Evolutionary conservation across 2,329 filamentous ascomycete genomes (phyloP).

Genomic region (Pseudogymnoascus sp.): DNA sequence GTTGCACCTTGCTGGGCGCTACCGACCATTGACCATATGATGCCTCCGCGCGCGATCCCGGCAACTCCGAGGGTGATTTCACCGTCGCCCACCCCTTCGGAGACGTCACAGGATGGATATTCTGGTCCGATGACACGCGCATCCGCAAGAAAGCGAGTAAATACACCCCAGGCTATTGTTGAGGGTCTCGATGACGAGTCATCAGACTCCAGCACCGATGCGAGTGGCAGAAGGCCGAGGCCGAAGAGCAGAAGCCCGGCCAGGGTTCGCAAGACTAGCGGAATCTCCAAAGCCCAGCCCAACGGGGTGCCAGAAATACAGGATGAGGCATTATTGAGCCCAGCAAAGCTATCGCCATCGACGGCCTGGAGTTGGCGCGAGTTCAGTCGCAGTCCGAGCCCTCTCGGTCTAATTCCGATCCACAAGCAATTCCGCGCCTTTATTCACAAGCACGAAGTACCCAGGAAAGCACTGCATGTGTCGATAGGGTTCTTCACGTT

Average conservation of each 20-base stretch:
- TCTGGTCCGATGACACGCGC: slow-evolving; percentile 72
- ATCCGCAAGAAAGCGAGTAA: slow-evolving; percentile 52
- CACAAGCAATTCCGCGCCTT: slow-evolving; percentile 86
- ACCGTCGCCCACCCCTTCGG: slow-evolving; percentile 70
- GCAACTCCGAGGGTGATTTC: slow-evolving; percentile 82
- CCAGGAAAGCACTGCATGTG: slow-evolving; percentile 85
- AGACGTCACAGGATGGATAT: slow-evolving; percentile 52
- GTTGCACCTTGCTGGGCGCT: slow-evolving; percentile 49
- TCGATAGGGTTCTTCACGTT: slow-evolving; percentile 94
- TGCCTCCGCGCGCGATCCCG: slow-evolving; percentile 49
- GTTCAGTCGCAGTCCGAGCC: slow-evolving; percentile 84
- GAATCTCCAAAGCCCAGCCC: slow-evolving; percentile 45
- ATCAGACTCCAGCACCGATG: slow-evolving; percentile 21
- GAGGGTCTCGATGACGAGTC: slow-evolving; percentile 46
- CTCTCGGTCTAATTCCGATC: slow-evolving; percentile 88
- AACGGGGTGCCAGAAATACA: slow-evolving; percentile 20
- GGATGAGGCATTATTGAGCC: neutral
- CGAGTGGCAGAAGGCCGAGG: slow-evolving; percentile 22
- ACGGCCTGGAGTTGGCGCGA: slow-evolving; percentile 72
- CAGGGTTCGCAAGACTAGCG: slow-evolving; percentile 41
- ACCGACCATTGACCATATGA: slow-evolving; percentile 45
- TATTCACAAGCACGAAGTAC: slow-evolving; percentile 94
- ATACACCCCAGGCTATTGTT: slow-evolving; percentile 52
- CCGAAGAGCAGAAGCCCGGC: slow-evolving; percentile 29
- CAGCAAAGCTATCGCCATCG: slow-evolving; percentile 46